Conservation (phyloP, 352 stramenopile species). For the Hyaloperonospora arabidopsidis region DNA sequence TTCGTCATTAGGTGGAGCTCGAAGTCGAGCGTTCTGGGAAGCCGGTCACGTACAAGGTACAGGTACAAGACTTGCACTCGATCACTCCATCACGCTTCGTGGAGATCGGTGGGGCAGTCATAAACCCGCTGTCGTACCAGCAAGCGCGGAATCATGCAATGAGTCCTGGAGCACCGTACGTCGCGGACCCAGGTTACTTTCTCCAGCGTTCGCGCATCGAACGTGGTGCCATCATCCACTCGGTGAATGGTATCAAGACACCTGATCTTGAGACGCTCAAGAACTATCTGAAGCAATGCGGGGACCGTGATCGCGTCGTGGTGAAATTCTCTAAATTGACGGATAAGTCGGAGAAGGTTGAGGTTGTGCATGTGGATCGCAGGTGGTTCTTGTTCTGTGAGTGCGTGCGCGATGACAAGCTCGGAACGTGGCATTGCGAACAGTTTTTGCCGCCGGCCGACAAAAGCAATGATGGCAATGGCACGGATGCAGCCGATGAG, state of each 20-base stretch:
- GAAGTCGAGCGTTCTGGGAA: slow-evolving; percentile 76
- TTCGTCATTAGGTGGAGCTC: slow-evolving; percentile 49
- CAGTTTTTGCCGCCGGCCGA: slow-evolving; percentile 33
- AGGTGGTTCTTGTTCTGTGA: slow-evolving; percentile 89
- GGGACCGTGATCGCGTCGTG: slow-evolving; percentile 75
- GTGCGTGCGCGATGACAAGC: slow-evolving; percentile 67
- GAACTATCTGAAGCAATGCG: slow-evolving; percentile 62
- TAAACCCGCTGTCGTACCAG: slow-evolving; percentile 87
- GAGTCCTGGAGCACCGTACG: slow-evolving; percentile 59
- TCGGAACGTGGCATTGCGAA: slow-evolving; percentile 75
- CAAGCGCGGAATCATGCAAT: slow-evolving; percentile 84
- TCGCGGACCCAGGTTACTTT: slow-evolving; percentile 86
- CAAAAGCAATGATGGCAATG: slow-evolving; percentile 4
- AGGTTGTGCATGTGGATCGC: slow-evolving; percentile 83
- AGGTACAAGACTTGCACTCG: slow-evolving; percentile 80
- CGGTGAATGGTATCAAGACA: slow-evolving; percentile 78
- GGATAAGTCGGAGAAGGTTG: slow-evolving; percentile 72
- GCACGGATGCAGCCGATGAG: slow-evolving; percentile 12
- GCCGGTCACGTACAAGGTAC: slow-evolving; percentile 46
- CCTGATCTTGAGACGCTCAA: slow-evolving; percentile 81
- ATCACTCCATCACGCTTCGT: slow-evolving; percentile 82
- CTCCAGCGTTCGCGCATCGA: slow-evolving; percentile 81
- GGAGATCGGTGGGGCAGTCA: slow-evolving; percentile 79
- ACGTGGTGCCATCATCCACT: slow-evolving; percentile 80
- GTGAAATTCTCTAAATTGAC: slow-evolving; percentile 78